Percentiles rank a stretch among this genome's conserved stretches.
Conservation (phyloP, 768 basidiomycete species). For the Kwoniella dejecticola region DNA sequence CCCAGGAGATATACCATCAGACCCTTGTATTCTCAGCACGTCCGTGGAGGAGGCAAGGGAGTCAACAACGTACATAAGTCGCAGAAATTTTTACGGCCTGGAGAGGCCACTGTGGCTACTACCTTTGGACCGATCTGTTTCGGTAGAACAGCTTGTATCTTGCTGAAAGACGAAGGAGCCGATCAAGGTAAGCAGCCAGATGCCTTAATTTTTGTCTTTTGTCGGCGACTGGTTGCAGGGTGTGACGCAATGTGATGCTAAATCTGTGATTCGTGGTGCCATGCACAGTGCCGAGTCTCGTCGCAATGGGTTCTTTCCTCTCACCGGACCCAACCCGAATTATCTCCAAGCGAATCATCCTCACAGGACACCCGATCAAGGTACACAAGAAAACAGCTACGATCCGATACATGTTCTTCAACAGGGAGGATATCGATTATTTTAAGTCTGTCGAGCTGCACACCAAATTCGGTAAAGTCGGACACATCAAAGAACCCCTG, state of each 20-base stretch:
- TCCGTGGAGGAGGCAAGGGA: conserved; percentile 80
- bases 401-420: conserved; percentile 98
- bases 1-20: conserved; percentile 80
- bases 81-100: conserved; percentile 83
- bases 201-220: background rate
- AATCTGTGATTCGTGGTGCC: too few relatives aligned
- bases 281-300: conserved; percentile 62
- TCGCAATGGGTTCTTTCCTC: conserved; percentile 85
- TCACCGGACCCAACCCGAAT: conserved; percentile 88
- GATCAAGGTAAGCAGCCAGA: conserved; percentile 62
- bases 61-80: conserved; percentile 97
- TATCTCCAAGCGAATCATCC: conserved; percentile 87
- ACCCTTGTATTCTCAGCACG: conserved; percentile 90
- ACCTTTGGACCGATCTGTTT: conserved; percentile 86
- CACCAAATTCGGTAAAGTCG: conserved; percentile 85
- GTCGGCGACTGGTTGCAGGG: too few relatives aligned
- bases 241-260: background rate
- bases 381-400: conserved; percentile 97
- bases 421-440: conserved; percentile 83
- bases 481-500: conserved; percentile 81
- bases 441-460: conserved; percentile 90
- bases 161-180: conserved; percentile 71
- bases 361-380: conserved; percentile 95
- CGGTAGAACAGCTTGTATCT: conserved; percentile 76
- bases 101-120: conserved; percentile 72